Evolutionary conservation across 306 rosid genomes (phyloP), one percentile per base, ranked within the genome.

Genomic region (Cajanus cajan): DNA sequence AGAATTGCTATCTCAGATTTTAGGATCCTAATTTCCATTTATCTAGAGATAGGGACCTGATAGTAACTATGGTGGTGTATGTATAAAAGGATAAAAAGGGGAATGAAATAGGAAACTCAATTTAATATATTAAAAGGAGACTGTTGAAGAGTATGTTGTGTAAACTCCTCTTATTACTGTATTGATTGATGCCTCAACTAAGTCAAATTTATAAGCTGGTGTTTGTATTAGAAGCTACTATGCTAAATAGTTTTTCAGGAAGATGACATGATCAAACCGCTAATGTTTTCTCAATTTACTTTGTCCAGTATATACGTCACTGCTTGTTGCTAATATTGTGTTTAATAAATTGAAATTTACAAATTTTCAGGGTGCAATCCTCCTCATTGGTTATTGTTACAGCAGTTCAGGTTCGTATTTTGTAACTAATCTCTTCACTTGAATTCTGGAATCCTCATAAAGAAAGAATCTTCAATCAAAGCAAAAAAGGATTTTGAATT

Each of bases 351-450:
- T n/a, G n/a, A n/a, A 7, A 15, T 81, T 73, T 81, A 40, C 77
- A 61, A 80, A 73, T 81, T 85, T 83, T 81, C 98, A 95, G 98
- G 98, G 96, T 64, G 90, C 93, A 21, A 64, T 92, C 76, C 89
- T 95, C 66, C 88, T 95, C 71, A 73, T 95, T 79, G 92, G 89
- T 86, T 95, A 88, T 68, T 84, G 81, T 69, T 95, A 90, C 72
- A 89, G 88, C 71, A 86, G 82, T 74, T 86, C 99, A 92, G 99
- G 98, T 95, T 84, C 68, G 90, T 87, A 62, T 94, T 94, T 82
- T 73, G 90, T 88, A 44, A 71, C 40, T 80, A 2, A 44, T 87
- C 82, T 64, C 79, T 65, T 74, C 31, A 43, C 82, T 39, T 63
- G 15, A 47, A 61, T 36, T 52, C 34, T 69, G 7, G 9, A 73